These are phyloP conservation scores for Pneumocystis canis DNA, from an alignment of 1,139 yeast genomes.

Conservation along the genomic window DNA sequence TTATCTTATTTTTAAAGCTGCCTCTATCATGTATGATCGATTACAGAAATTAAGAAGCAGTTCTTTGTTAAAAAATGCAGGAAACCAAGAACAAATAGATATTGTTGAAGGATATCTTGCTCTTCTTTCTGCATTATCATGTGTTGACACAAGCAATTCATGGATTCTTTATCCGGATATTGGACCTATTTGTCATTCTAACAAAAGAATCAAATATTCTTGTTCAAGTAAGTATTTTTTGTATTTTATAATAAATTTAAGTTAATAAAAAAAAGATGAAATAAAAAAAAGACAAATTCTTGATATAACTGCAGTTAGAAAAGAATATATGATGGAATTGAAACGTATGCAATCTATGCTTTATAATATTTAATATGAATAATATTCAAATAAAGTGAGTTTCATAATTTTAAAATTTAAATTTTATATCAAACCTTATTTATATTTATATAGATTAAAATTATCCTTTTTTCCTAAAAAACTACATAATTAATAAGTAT, in stretches of 20 bases:
- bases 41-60: conserved; percentile 6
- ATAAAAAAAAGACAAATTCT: not conserved
- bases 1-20: conserved; percentile 3
- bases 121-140: conserved; percentile 9
- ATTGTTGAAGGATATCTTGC: conserved; percentile 11
- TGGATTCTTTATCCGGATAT: conserved; percentile 10
- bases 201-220: conserved; percentile 2
- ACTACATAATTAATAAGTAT: no score
- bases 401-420: no score
- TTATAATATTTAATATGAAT: not conserved
- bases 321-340: not conserved
- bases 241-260: not conserved
- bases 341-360: not conserved
- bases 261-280: not conserved
- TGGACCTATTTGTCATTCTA: conserved; percentile 1
- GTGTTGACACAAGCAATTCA: conserved; percentile 8
- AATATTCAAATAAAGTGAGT: not conserved
- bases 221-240: not conserved
- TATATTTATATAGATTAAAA: no score
- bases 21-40: conserved; percentile 7
- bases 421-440: no score
- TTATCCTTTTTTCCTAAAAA: no score
- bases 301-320: not conserved
- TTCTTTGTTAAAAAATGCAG: conserved; percentile 2
- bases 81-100: conserved; percentile 7